phyloP scores from a whole-genome alignment of 345 rosid species.

The Reutealis trisperma region DNA sequence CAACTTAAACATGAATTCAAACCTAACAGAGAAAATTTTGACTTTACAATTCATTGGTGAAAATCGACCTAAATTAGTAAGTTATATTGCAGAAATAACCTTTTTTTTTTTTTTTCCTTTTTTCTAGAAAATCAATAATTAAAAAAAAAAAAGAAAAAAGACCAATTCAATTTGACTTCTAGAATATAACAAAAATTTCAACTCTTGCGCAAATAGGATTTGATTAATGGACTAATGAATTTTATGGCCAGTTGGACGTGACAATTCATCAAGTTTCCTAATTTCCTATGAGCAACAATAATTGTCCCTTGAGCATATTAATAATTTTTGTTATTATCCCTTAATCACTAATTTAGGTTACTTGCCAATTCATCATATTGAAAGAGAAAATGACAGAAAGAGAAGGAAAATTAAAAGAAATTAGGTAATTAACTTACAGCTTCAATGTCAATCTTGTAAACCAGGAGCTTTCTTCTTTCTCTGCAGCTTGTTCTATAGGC shows the following conservation, averaged over 20 bases:
- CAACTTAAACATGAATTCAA: too few relatives aligned
- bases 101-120: neutral
- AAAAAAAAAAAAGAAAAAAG: neutral
- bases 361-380: neutral
- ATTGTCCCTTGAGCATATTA: neutral
- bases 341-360: neutral
- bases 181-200: constrained; percentile 15
- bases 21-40: too few relatives aligned
- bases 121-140: neutral
- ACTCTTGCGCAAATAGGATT: constrained; percentile 6
- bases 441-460: constrained; percentile 94
- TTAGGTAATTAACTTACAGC: constrained; percentile 58
- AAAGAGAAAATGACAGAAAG: neutral
- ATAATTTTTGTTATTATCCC: neutral
- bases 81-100: too few relatives aligned
- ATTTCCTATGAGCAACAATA: neutral
- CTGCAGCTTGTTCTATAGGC: constrained; percentile 89
- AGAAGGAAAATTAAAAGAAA: neutral
- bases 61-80: too few relatives aligned
- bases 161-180: constrained; percentile 33
- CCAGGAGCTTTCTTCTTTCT: constrained; percentile 86
- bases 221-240: constrained; percentile 6
- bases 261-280: constrained; percentile 3
- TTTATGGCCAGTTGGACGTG: neutral
- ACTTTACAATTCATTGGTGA: too few relatives aligned